A percentile compares a stretch with the other conserved stretches of the same genome.
These are phyloP conservation scores for Calocybe indica DNA, from an alignment of 768 basidiomycete species.

Conservation along the genomic window DNA sequence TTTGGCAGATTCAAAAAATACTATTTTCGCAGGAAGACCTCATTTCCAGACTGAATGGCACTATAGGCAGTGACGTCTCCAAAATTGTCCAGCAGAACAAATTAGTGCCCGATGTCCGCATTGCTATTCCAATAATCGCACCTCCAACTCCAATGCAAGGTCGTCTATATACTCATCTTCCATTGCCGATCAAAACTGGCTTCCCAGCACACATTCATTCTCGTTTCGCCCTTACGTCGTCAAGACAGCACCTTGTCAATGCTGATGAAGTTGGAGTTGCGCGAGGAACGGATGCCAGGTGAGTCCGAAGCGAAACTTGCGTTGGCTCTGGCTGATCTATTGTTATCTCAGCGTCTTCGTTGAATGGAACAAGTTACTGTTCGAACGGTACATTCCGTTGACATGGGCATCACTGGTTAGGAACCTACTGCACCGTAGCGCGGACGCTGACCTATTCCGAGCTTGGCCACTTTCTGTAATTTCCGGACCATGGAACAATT, in stretches of 20 bases:
- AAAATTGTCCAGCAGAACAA: slow-evolving; percentile 30
- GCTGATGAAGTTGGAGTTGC: slow-evolving; percentile 31
- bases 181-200: slow-evolving; percentile 37
- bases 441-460: slow-evolving; percentile 23
- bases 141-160: slow-evolving; percentile 16
- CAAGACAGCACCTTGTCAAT: slow-evolving; percentile 39
- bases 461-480: slow-evolving; percentile 33
- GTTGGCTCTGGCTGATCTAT: background rate
- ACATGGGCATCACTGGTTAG: slow-evolving; percentile 34
- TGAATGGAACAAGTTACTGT: slow-evolving; percentile 43
- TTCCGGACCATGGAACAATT: slow-evolving; percentile 23
- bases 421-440: slow-evolving; percentile 16
- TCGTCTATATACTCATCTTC: slow-evolving; percentile 43
- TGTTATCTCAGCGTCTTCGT: slow-evolving; percentile 29
- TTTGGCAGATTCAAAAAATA: too few species aligned
- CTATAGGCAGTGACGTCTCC: too few species aligned
- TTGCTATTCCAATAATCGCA: slow-evolving; percentile 24
- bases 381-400: slow-evolving; percentile 36
- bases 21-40: too few species aligned
- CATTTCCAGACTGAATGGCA: too few species aligned
- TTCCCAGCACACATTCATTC: slow-evolving; percentile 43
- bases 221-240: slow-evolving; percentile 38
- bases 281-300: slow-evolving; percentile 35
- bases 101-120: slow-evolving; percentile 29
- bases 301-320: slow-evolving; percentile 6